Conservation (phyloP, 2,329 filamentous ascomycete genomes). For the Ascochyta fabae region DNA sequence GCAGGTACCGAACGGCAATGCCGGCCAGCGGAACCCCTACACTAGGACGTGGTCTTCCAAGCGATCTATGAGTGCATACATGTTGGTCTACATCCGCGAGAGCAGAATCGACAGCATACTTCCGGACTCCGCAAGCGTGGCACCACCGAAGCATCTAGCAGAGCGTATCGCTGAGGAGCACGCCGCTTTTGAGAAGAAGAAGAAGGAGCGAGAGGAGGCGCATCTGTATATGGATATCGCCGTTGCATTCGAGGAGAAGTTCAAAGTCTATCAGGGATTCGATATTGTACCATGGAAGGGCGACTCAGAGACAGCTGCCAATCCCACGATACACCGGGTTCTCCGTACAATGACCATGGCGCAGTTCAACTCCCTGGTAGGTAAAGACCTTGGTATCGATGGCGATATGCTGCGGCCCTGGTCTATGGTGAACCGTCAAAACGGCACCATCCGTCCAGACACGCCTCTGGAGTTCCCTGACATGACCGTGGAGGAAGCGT, state of each 20-base stretch:
- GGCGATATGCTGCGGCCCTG: conserved; percentile 79
- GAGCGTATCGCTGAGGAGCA: conserved; percentile 82
- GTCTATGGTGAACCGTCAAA: conserved; percentile 98
- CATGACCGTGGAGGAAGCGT: conserved; percentile 71
- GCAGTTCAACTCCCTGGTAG: conserved; percentile 75
- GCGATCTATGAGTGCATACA: conserved; percentile 87
- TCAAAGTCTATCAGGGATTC: conserved; percentile 80
- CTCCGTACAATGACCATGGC: conserved; percentile 76
- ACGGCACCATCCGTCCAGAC: conserved; percentile 93
- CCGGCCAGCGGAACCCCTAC: conserved; percentile 67
- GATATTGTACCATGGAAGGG: conserved; percentile 71
- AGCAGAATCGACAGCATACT: conserved; percentile 83
- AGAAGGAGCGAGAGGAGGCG: conserved; percentile 90
- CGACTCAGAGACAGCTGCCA: conserved; percentile 65
- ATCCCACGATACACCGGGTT: conserved; percentile 74
- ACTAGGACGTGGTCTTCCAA: conserved; percentile 69
- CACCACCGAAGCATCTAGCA: conserved; percentile 83
- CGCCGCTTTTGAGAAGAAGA: conserved; percentile 73
- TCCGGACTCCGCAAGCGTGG: conserved; percentile 73
- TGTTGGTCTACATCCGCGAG: conserved; percentile 97
- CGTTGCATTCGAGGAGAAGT: conserved; percentile 82
- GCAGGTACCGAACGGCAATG: conserved; percentile 60
- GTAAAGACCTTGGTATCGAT: conserved; percentile 71
- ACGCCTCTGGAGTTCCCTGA: conserved; percentile 79
- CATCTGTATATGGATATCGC: conserved; percentile 89